Conservation (phyloP, 768 basidiomycete species). For the Lyophyllum atratum region DNA sequence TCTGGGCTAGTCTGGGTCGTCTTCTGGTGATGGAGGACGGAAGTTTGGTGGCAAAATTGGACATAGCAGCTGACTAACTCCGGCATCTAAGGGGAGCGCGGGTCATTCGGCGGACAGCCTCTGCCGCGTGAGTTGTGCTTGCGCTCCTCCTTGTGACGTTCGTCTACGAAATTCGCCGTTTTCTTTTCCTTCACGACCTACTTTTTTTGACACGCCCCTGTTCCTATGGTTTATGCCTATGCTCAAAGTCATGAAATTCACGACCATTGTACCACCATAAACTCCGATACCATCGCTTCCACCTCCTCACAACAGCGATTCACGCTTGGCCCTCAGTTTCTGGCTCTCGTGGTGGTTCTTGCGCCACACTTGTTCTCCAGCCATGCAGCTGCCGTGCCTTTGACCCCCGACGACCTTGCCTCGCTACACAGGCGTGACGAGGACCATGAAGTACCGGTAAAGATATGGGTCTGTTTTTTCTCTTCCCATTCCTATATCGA, state of each 20-base stretch:
- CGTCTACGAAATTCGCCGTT: background rate
- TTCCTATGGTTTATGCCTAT: background rate
- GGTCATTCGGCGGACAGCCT: background rate
- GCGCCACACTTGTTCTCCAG: slow-evolving; percentile 1
- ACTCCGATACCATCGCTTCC: background rate
- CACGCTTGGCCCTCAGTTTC: background rate
- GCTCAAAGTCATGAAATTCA: slow-evolving; percentile 6
- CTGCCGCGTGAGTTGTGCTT: background rate
- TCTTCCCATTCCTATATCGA: background rate
- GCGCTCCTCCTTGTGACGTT: slow-evolving; percentile 4
- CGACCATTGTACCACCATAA: background rate
- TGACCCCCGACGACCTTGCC: slow-evolving; percentile 1
- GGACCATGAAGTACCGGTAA: background rate
- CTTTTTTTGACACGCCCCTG: background rate
- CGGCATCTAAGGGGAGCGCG: background rate
- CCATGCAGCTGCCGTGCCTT: slow-evolving; percentile 14
- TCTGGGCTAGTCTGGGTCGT: background rate
- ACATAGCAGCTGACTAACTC: background rate
- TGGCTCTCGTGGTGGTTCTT: slow-evolving; percentile 7
- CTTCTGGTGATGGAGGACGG: background rate
- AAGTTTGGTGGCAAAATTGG: background rate
- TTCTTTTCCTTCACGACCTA: slow-evolving; percentile 2
- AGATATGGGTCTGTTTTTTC: slow-evolving; percentile 18
- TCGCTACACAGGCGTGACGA: background rate
- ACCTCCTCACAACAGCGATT: background rate